A percentile compares a stretch with the other conserved stretches of the same genome.
Conservation (phyloP, 306 rosid genomes). For the Acacia confusa region DNA sequence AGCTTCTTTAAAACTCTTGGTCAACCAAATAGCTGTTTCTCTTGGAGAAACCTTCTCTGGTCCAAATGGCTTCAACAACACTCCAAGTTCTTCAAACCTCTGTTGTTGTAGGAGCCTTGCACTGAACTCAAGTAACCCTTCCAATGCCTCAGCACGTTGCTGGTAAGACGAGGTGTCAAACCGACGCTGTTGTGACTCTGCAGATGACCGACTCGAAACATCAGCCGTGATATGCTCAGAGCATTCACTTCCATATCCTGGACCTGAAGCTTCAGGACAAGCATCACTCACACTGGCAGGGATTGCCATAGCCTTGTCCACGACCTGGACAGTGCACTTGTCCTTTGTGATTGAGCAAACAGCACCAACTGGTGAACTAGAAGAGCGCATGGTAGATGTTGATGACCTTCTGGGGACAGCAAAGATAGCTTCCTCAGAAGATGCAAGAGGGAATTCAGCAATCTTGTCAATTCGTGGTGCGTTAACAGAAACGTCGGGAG, state of each 20-base stretch:
- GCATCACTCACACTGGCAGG: constrained; percentile 37
- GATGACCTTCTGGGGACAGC: constrained; percentile 44
- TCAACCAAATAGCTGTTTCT: constrained; percentile 98
- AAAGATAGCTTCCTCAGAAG: constrained; percentile 55
- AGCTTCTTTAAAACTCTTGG: constrained; percentile 85
- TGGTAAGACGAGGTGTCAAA: constrained; percentile 81
- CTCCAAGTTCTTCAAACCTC: constrained; percentile 89
- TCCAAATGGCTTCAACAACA: constrained; percentile 92
- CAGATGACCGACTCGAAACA: constrained; percentile 71
- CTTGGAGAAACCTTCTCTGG: constrained; percentile 92
- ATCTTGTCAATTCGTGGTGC: constrained; percentile 89
- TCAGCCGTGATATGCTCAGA: constrained; percentile 65
- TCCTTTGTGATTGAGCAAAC: constrained; percentile 76
- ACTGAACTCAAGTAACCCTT: constrained; percentile 97
- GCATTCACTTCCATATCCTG: constrained; percentile 35
- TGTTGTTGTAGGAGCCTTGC: constrained; percentile 74
- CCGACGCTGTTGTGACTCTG: constrained; percentile 48
- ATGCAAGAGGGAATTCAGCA: constrained; percentile 79
- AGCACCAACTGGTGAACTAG: constrained; percentile 48
- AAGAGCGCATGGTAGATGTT: constrained; percentile 48
- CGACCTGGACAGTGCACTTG: constrained; percentile 70
- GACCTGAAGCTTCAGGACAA: constrained; percentile 46
- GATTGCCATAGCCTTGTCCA: constrained; percentile 46
- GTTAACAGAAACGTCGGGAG: constrained; percentile 87
- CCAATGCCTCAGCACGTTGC: constrained; percentile 96